A percentile compares a stretch with the other conserved stretches of the same genome.
Conservation (phyloP, 495 filamentous ascomycete species). For the Neurospora discreta region DNA sequence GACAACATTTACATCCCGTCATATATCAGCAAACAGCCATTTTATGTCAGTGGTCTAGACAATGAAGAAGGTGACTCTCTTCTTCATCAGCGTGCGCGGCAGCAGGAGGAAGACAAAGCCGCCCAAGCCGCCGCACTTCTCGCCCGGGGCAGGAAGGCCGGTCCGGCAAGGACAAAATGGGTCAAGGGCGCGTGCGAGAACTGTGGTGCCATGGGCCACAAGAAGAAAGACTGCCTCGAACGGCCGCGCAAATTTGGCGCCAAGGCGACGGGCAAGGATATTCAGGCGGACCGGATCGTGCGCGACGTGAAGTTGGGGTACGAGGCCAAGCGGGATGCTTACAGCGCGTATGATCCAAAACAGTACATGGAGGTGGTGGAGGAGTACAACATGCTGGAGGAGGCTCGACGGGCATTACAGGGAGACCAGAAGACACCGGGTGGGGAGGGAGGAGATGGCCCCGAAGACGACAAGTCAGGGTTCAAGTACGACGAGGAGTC, state of each 20-base stretch:
- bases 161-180: constrained; percentile 85
- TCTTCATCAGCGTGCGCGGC: constrained; percentile 88
- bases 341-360: constrained; percentile 89
- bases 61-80: constrained; percentile 73
- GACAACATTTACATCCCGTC: constrained; percentile 97
- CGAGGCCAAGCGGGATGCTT: constrained; percentile 97
- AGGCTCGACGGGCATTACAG: constrained; percentile 43
- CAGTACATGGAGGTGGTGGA: constrained; percentile 79
- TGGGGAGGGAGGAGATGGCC: constrained; percentile 41
- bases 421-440: constrained; percentile 19
- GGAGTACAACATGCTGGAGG: constrained; percentile 78
- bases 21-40: constrained; percentile 96
- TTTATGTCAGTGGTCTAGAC: constrained; percentile 76
- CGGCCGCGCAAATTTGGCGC: constrained; percentile 85
- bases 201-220: constrained; percentile 94
- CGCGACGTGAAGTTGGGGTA: constrained; percentile 79
- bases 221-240: constrained; percentile 84
- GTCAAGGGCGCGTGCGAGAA: constrained; percentile 97
- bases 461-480: constrained; percentile 21
- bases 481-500: constrained; percentile 86
- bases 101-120: constrained; percentile 49
- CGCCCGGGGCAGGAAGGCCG: constrained; percentile 56
- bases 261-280: constrained; percentile 85
- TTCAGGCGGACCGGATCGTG: constrained; percentile 83
- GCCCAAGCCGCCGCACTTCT: constrained; percentile 60